phyloP scores from a whole-genome alignment of 768 basidiomycete species.

The Peribolospora baueri region DNA sequence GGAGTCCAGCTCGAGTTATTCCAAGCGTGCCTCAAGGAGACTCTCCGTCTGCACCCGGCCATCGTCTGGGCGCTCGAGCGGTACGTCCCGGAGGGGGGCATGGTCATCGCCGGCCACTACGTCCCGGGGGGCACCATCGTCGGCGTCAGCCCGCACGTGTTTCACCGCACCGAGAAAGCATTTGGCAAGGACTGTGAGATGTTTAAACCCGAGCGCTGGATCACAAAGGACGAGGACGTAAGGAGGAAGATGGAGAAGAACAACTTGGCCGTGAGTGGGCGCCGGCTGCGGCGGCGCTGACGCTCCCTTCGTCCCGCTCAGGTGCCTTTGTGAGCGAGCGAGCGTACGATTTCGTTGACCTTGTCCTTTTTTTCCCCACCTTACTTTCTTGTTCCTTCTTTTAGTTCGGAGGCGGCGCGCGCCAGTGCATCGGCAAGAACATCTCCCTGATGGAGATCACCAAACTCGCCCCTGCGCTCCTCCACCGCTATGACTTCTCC shows the following conservation, averaged over 20 bases:
- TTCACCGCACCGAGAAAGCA: slow-evolving; percentile 3
- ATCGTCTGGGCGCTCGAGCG: slow-evolving; percentile 7
- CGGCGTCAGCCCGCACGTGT: slow-evolving; percentile 2
- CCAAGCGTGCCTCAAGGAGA: slow-evolving; percentile 11
- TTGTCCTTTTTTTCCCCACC: not conserved
- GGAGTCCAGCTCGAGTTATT: not conserved
- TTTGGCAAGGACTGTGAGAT: slow-evolving; percentile 4
- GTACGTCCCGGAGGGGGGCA: slow-evolving; percentile 7
- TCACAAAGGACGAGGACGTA: slow-evolving; percentile 3
- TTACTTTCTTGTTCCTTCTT: not conserved
- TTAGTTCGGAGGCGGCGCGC: not conserved
- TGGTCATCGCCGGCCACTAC: slow-evolving; percentile 3
- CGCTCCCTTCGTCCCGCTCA: too few relatives aligned
- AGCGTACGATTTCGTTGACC: too few relatives aligned
- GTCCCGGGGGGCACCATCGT: slow-evolving; percentile 3
- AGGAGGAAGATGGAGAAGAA: slow-evolving; percentile 2
- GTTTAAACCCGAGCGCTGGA: slow-evolving; percentile 8
- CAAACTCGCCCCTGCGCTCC: slow-evolving; percentile 1
- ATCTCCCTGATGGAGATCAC: slow-evolving; percentile 9
- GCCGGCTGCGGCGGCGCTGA: too few relatives aligned
- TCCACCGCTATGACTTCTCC: not conserved
- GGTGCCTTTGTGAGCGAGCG: too few relatives aligned
- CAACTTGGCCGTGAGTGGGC: slow-evolving; percentile 2
- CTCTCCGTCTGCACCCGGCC: slow-evolving; percentile 9
- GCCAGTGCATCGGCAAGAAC: slow-evolving; percentile 2